Evolutionary conservation across 1,284 basidiomycete species (phyloP).

Genomic region (Hypsizygus ulmarius): DNA sequence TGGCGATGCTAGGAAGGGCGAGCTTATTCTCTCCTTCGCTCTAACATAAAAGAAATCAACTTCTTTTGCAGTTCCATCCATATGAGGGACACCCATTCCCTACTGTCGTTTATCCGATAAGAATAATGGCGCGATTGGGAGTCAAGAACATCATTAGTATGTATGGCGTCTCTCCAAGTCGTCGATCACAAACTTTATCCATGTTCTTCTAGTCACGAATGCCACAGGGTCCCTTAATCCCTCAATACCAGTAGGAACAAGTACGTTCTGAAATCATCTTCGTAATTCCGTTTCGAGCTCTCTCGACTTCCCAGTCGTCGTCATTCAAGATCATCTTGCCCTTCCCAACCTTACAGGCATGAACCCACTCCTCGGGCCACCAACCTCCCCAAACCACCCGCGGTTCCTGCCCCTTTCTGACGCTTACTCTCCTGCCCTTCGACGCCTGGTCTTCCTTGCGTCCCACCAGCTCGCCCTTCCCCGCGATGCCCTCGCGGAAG

Average conservation of each 20-base stretch:
- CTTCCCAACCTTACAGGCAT: constrained; percentile 75
- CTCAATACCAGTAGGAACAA: constrained; percentile 73
- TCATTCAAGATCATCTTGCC: constrained; percentile 79
- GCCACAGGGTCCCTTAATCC: constrained; percentile 79
- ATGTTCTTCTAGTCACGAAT: constrained; percentile 67
- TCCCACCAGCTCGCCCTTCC: constrained; percentile 51
- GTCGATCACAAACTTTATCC: not conserved
- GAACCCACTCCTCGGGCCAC: constrained; percentile 76
- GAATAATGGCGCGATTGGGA: constrained; percentile 73
- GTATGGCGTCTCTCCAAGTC: constrained; percentile 21
- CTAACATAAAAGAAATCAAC: constrained; percentile 2
- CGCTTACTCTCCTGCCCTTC: constrained; percentile 71
- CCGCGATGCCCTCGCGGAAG: constrained; percentile 58
- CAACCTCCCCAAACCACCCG: constrained; percentile 48
- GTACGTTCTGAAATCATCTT: constrained; percentile 39
- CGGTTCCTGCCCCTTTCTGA: constrained; percentile 80
- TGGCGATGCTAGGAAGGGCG: constrained; percentile 83
- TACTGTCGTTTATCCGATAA: constrained; percentile 73
- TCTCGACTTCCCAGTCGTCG: constrained; percentile 54
- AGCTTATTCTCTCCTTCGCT: constrained; percentile 19
- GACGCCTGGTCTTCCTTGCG: constrained; percentile 66
- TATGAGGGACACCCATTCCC: constrained; percentile 76
- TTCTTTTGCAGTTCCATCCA: constrained; percentile 61
- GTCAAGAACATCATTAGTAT: constrained; percentile 72
- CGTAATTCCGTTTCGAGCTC: not conserved